Percentiles rank a stretch among this genome's conserved stretches.
These are phyloP conservation scores for Aaosphaeria arxii DNA, from an alignment of 2,329 filamentous ascomycete genomes.

Conservation along the genomic window DNA sequence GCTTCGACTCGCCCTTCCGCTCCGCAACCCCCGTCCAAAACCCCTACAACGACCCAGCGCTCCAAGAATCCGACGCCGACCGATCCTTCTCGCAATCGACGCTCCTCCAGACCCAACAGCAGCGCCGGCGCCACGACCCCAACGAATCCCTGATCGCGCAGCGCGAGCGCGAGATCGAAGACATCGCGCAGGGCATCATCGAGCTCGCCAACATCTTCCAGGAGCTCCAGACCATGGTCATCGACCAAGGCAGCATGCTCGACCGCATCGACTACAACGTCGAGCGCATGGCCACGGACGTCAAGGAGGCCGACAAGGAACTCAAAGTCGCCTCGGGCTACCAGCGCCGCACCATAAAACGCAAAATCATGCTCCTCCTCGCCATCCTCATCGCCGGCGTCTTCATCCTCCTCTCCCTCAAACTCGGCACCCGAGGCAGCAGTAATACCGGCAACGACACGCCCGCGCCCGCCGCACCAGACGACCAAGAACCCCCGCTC, in stretches of 20 bases:
- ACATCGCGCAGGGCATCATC: conserved; percentile 97
- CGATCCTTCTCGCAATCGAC: conserved; percentile 88
- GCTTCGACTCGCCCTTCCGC: conserved; percentile 48
- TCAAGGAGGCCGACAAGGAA: conserved; percentile 91
- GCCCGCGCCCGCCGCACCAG: conserved; percentile 13
- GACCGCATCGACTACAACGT: conserved; percentile 76
- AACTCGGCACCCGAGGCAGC: conserved; percentile 56
- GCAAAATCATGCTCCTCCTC: conserved; percentile 89
- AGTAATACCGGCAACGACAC: conserved; percentile 7
- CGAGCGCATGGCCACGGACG: conserved; percentile 88
- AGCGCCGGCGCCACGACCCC: conserved; percentile 60
- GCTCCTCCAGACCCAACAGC: conserved; percentile 72
- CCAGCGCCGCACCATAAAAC: conserved; percentile 82
- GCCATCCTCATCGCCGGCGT: conserved; percentile 79
- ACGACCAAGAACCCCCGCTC: conserved; percentile 14
- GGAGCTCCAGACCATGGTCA: conserved; percentile 87
- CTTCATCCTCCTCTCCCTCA: conserved; percentile 82
- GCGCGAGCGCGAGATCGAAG: conserved; percentile 93
- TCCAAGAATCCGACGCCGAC: conserved; percentile 87
- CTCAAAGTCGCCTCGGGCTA: conserved; percentile 84
- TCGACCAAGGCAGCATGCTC: conserved; percentile 52
- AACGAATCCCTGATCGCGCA: conserved; percentile 79
- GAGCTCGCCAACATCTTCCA: conserved; percentile 96
- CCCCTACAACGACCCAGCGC: conserved; percentile 77
- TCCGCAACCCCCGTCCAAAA: conserved; percentile 49